Evolutionary conservation across 208 protist species (phyloP).

Genomic region (Crithidia thermophila): DNA sequence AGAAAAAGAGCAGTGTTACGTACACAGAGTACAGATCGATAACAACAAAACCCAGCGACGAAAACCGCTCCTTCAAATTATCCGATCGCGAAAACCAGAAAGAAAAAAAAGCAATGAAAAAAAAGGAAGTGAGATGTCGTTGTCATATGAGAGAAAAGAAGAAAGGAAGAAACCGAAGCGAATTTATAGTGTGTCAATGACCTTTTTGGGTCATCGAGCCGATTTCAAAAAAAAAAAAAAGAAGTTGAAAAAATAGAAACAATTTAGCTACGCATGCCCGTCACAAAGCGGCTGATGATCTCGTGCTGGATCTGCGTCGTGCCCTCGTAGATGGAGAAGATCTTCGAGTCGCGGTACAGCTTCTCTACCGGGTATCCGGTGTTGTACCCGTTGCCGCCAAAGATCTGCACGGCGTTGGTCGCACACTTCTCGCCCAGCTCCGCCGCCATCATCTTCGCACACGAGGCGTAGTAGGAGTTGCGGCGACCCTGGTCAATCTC

Average conservation of each 20-base stretch:
- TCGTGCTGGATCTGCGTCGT: constrained; percentile 91
- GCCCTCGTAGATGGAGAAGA: constrained; percentile 95
- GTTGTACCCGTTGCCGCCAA: constrained; percentile 93
- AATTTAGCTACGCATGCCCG: constrained; percentile 49
- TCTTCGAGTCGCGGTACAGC: constrained; percentile 92
- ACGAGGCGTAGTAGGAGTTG: constrained; percentile 91
- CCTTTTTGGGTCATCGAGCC: too few species aligned
- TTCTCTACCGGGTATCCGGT: constrained; percentile 95
- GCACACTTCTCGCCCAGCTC: constrained; percentile 78
- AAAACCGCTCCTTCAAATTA: too few species aligned
- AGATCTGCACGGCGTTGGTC: constrained; percentile 88
- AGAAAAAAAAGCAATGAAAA: too few species aligned
- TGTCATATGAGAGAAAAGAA: too few species aligned
- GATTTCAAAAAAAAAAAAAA: constrained; percentile 15
- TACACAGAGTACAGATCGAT: too few species aligned
- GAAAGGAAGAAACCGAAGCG: too few species aligned
- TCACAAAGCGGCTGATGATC: constrained; percentile 76
- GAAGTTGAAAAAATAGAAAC: constrained; percentile 1
- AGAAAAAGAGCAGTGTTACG: too few species aligned
- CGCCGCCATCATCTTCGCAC: constrained; percentile 80
- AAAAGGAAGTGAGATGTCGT: too few species aligned
- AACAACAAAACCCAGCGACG: too few species aligned
- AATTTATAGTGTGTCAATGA: too few species aligned
- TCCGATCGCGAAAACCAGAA: too few species aligned
- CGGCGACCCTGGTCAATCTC: constrained; percentile 82